Base-by-base conservation (phyloP, 208 protist species). In the Angomonas deanei region DNA sequence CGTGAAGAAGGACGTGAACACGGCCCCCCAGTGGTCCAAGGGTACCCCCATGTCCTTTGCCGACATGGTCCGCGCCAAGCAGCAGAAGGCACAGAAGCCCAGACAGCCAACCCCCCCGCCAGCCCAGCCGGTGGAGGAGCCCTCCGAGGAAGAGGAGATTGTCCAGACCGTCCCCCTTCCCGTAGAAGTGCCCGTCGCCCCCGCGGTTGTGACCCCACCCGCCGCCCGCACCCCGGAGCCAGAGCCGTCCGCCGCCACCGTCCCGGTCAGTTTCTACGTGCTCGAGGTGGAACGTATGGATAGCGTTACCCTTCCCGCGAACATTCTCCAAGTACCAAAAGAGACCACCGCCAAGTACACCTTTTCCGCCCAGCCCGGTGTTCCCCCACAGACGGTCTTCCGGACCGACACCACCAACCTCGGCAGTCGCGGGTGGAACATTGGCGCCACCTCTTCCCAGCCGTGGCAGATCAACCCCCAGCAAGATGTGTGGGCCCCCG, bases 201-300 rank as follows among this genome's bases (percentile, higher is more conserved):
- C 50, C 50, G 50, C 50, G 27, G 50, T n/a, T 6, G 50, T 56
- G 27, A 11, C 23, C 50, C 13, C 50, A 15, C 27, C 11, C 24
- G 50, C 50, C 50, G 50, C 50, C 28, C 50, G 8, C 36, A 42
- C 50, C n/a, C 21, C 27, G 6, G 50, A 32, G 50, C 50, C 50
- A 27, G 50, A 36, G 50, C n/a, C 27, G 3, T 24, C 50, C 27
- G 27, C 50, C 10, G 50, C 50, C 50, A 6, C 50, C 27, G 50
- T 24, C 27, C 36, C 8, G 36, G 27, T 24, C 50, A 28, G 31
- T 11, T 56, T 23, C 50, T 34, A 56, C 50, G 50, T 56, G 10
- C 50, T 56, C 5, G 50, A 56, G 50, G 23, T 56, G 13, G 23
- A 56, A 11, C 28, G 15, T 8, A 24, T 34, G 6, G 50, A 36